These are phyloP conservation scores for Leptographium procerum DNA, from an alignment of 2,329 filamentous ascomycete species.

Conservation along the genomic window DNA sequence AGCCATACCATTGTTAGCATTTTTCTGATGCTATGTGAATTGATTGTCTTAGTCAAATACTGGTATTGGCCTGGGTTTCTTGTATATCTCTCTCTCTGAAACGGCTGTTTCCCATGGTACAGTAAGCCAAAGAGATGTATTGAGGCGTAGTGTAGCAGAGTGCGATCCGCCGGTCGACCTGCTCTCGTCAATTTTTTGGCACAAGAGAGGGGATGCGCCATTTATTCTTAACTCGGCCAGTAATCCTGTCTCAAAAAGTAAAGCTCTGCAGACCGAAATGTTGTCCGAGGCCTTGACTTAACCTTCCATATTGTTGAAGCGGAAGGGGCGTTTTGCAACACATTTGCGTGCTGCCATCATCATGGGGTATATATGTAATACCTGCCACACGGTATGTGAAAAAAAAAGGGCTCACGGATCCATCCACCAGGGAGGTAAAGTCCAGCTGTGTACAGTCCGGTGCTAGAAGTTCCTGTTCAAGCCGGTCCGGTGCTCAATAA, in stretches of 20 bases:
- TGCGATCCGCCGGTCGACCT: not conserved
- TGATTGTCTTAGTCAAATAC: no score
- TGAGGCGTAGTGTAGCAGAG: no score
- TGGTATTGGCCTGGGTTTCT: not conserved
- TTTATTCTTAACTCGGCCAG: no score
- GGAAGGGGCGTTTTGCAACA: not conserved
- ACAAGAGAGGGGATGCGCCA: not conserved
- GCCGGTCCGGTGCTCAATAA: not conserved
- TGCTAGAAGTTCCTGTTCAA: not conserved
- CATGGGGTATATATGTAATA: not conserved
- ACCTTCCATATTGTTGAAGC: slow-evolving; percentile 2
- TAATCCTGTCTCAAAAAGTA: not conserved
- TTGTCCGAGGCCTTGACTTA: not conserved
- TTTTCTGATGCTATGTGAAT: not conserved
- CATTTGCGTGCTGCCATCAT: not conserved
- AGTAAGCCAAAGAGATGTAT: no score
- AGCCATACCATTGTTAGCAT: no score
- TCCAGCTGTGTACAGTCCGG: no score
- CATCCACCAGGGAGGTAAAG: slow-evolving; percentile 4
- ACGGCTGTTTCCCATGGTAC: not conserved
- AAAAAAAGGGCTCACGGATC: not conserved
- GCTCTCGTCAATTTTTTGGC: not conserved
- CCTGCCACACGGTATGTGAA: not conserved
- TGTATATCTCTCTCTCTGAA: not conserved
- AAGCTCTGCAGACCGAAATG: not conserved